Base-by-base conservation (phyloP, 345 rosid genomes). In the Punica granatum region DNA sequence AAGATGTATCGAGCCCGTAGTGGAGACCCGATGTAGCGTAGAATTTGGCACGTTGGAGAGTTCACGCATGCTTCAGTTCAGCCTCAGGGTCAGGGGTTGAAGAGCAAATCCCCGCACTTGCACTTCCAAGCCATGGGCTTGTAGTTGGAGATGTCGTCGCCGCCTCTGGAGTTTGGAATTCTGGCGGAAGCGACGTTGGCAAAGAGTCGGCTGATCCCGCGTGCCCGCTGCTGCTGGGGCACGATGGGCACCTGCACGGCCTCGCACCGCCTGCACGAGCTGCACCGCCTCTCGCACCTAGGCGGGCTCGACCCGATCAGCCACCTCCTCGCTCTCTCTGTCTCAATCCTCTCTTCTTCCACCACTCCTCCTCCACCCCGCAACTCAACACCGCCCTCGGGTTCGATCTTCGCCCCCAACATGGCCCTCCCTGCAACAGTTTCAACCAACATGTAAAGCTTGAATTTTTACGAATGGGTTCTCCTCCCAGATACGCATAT, bases 91-190 rank as follows among this genome's bases (percentile, higher is more conserved):
- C 74, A 87, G 43, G 92, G 90, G 65, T 80, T 77, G 75, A 80
- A 76, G 37, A 82, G 65, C 65, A 72, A n/a, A 77, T 83, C 79
- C 31, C 88, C 92, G 35, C 92, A 87, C 72, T 83, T 87, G 83
- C 92, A 87, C 60, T 85, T 87, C 92, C 92, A 87, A 51, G 88
- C 74, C 77, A 87, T 85, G 74, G 92, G 90, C 78, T 87, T 87
- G 79, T 87, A 87, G 67, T 85, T 85, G 69, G 92, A 78, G 51
- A 76, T 30, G 66, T 72, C 85, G 43, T 80, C 83, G n/a, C 90
- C 87, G 76, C 83, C 80, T 3, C 81, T 75, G 56, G 74, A 68
- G 69, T 34, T 2, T 1, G 81, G 68, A 30, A 72, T 32, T n/a
- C 63, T 33, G 44, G 75, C 41, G 21, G 75, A 36, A 25, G 76